These are phyloP conservation scores for Cerrena zonata DNA, from an alignment of 1,284 basidiomycete species.

Conservation along the genomic window DNA sequence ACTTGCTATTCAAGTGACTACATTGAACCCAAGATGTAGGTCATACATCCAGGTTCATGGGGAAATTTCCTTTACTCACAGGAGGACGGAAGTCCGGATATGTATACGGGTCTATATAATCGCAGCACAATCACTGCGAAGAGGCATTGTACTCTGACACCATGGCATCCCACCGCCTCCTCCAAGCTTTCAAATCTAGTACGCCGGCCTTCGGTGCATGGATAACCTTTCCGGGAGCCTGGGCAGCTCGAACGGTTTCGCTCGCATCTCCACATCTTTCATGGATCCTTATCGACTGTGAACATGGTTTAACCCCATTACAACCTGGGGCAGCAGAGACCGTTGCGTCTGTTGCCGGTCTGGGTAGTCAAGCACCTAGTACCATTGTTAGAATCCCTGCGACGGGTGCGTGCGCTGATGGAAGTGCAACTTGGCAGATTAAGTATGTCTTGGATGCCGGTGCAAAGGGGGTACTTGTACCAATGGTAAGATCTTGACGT, in stretches of 20 bases:
- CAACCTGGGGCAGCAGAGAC: constrained; percentile 52
- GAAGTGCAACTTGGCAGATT: constrained; percentile 57
- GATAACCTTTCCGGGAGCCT: constrained; percentile 52
- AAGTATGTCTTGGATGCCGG: constrained; percentile 63
- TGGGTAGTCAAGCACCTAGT: constrained; percentile 39
- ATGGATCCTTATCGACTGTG: constrained; percentile 61
- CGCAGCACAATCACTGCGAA: neutral
- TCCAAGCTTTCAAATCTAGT: constrained; percentile 24
- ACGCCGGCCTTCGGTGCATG: constrained; percentile 62
- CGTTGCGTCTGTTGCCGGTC: constrained; percentile 44
- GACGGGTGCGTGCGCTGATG: constrained; percentile 44
- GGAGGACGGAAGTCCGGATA: neutral
- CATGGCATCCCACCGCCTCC: constrained; percentile 25
- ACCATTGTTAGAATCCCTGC: constrained; percentile 57
- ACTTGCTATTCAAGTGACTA: neutral
- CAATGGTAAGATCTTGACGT: constrained; percentile 42
- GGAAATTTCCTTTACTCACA: neutral
- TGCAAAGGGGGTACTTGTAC: constrained; percentile 56
- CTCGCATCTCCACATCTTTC: constrained; percentile 50
- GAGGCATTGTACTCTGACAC: neutral
- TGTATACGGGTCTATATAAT: neutral
- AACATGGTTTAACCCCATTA: constrained; percentile 54
- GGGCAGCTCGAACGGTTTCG: constrained; percentile 52
- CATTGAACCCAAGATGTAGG: neutral
- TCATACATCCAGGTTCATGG: neutral